Base-by-base conservation (phyloP, 2,329 filamentous ascomycete genomes). In the Paecilomyces variotii region DNA sequence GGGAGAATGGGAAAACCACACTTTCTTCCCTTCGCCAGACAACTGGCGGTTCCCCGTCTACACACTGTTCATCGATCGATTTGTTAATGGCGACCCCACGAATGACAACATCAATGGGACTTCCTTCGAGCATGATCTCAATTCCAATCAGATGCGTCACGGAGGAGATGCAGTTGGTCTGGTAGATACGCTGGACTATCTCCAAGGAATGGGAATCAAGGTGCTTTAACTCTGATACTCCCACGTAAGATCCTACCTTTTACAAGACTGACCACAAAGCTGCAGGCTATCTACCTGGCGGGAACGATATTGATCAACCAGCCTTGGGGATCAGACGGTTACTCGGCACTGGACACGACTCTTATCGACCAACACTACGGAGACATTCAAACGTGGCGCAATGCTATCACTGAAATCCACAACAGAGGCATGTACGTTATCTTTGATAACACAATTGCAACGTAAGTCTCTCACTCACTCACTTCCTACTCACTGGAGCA, bases 1-100 rank as follows among this genome's bases (percentile, higher is more conserved):
- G 67, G 80, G 84, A 60, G 72, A 78, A 73, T 81, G 82, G 80
- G 73, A 72, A n/a, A 72, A 78, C 61, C 81, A 84, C 66, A 71
- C 67, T 3, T 87, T 82, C 63, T 68, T 72, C 19, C 72, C 76
- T 0, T 87, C 84, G 24, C 85, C 85, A 0, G 68, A 74, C 0
- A 87, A 84, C 63, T 88, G 85, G 85, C 78, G 85, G 27, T 80
- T 87, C 61, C 85, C 85, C 0, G 83, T 87, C 66, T 88, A 88
- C 68, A 85, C 83, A 7, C 73, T 87, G 53, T 86, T 86, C 66
- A 71, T 86, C 10, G 85, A 87, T 68, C 76, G 83, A 60, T 87
- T 82, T 64, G 83, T 85, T 50, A 87, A 87, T 64, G 85, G 85
- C 24, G 81, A 87, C 64, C 84, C 85, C 6, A 77, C 76, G 2